Percentiles rank a stretch among this genome's conserved stretches.
Evolutionary conservation across 371 early-diverging fungal species (phyloP).

Genomic region (Syncephalastrum contaminatum): DNA sequence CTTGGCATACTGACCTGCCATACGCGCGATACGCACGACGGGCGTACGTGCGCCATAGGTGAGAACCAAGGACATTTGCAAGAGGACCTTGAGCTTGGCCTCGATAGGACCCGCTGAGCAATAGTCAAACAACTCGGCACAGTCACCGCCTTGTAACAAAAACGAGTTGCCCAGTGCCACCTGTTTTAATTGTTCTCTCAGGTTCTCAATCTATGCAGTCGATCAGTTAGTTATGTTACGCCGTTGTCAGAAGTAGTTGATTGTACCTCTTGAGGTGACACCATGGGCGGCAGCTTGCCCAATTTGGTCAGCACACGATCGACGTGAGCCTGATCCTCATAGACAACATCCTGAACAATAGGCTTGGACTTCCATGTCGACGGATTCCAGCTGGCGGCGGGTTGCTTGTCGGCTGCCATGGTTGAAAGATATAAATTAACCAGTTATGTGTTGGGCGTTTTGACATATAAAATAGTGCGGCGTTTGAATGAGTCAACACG

Average conservation of each 20-base stretch:
- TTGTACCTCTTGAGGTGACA: constrained; percentile 81
- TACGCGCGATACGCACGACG: constrained; percentile 94
- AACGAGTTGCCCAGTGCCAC: constrained; percentile 91
- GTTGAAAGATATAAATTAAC: no score
- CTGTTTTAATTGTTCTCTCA: constrained; percentile 81
- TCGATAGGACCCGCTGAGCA: constrained; percentile 91
- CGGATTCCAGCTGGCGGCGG: constrained; percentile 64
- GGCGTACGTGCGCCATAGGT: constrained; percentile 92
- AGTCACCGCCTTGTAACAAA: constrained; percentile 96
- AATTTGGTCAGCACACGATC: constrained; percentile 76
- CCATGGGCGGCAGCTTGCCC: constrained; percentile 86
- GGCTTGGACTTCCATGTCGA: constrained; percentile 83
- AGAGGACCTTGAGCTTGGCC: constrained; percentile 89
- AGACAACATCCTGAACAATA: constrained; percentile 88
- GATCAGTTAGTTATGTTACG: background rate
- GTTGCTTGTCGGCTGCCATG: no score
- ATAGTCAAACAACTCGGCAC: constrained; percentile 97
- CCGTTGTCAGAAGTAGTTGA: background rate
- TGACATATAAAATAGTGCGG: no score
- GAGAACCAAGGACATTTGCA: constrained; percentile 96
- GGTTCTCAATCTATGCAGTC: constrained; percentile 66
- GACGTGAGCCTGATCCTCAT: constrained; percentile 74
- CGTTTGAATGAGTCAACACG: no score
- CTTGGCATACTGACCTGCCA: constrained; percentile 98
- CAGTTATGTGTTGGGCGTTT: no score